phyloP scores from a whole-genome alignment of 768 basidiomycete species.

The Dacryopinax spathularia region DNA sequence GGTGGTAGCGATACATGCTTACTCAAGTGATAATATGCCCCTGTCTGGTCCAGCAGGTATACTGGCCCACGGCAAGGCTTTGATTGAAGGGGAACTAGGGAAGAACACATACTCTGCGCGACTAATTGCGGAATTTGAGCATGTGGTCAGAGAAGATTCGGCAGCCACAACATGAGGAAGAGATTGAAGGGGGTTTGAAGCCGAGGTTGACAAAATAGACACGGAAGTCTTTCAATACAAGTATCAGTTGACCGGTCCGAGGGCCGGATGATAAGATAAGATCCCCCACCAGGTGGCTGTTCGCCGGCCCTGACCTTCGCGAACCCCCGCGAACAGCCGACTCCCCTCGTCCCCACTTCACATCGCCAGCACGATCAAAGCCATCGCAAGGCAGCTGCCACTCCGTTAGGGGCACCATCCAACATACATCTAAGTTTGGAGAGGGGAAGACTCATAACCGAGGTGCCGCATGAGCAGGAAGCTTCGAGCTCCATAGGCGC shows the following conservation, averaged over 20 bases:
- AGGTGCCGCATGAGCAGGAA: too few species aligned
- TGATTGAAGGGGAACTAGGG: not conserved
- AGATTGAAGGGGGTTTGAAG: too few species aligned
- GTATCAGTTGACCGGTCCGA: not conserved
- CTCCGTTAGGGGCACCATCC: too few species aligned
- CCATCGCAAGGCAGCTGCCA: too few species aligned
- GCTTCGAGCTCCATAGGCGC: too few species aligned
- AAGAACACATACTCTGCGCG: not conserved
- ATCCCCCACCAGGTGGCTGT: not conserved
- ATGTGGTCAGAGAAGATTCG: not conserved
- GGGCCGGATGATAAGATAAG: not conserved
- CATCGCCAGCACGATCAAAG: not conserved
- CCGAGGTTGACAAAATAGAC: too few species aligned
- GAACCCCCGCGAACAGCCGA: not conserved
- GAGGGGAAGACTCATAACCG: too few species aligned
- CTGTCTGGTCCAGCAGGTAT: not conserved
- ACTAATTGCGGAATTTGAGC: not conserved
- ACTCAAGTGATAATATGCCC: not conserved
- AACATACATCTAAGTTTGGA: too few species aligned
- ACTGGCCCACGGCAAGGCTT: not conserved
- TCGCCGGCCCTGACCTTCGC: not conserved
- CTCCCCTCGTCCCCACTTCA: not conserved
- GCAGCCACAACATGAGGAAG: not conserved
- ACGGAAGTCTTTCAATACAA: too few species aligned
- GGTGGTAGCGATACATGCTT: not conserved